A percentile compares a stretch with the other conserved stretches of the same genome.
Evolutionary conservation across 1,284 basidiomycete species (phyloP).

Genomic region (Quambalaria eucalypti): DNA sequence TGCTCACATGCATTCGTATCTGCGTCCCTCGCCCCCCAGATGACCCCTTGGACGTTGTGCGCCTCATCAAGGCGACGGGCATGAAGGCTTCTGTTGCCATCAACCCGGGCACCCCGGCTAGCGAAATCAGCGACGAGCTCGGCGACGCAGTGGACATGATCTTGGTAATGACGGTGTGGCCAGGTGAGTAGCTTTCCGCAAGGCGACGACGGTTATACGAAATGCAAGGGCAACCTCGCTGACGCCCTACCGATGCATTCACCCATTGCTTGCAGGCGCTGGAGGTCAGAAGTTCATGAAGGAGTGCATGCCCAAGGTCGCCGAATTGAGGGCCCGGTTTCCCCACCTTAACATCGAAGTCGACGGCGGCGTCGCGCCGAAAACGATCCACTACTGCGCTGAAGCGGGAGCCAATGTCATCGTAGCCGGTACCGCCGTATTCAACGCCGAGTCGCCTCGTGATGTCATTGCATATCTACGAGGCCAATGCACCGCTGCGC

Average conservation of each 20-base stretch:
- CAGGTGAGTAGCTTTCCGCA: too few species aligned
- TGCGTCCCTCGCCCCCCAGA: slow-evolving; percentile 47
- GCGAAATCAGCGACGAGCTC: slow-evolving; percentile 41
- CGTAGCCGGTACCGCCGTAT: slow-evolving; percentile 94
- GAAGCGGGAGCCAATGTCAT: slow-evolving; percentile 91
- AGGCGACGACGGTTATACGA: too few species aligned
- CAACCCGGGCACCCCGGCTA: slow-evolving; percentile 43
- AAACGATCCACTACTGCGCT: slow-evolving; percentile 80
- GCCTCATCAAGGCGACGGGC: slow-evolving; percentile 39
- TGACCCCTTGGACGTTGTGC: slow-evolving; percentile 41
- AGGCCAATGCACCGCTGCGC: slow-evolving; percentile 36
- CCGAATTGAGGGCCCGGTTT: slow-evolving; percentile 83
- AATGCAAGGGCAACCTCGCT: not conserved
- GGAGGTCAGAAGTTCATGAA: slow-evolving; percentile 96
- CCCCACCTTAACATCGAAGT: slow-evolving; percentile 84
- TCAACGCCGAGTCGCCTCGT: slow-evolving; percentile 69
- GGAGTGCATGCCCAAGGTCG: slow-evolving; percentile 80
- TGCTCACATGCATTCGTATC: slow-evolving; percentile 4
- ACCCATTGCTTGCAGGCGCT: slow-evolving; percentile 44
- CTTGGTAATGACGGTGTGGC: slow-evolving; percentile 47
- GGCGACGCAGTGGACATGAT: slow-evolving; percentile 44
- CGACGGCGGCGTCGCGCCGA: slow-evolving; percentile 89
- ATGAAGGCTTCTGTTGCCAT: slow-evolving; percentile 45
- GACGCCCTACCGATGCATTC: not conserved
- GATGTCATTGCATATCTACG: slow-evolving; percentile 40